phyloP scores from a whole-genome alignment of 2,329 filamentous ascomycete genomes.

The Neoascochyta sp. region DNA sequence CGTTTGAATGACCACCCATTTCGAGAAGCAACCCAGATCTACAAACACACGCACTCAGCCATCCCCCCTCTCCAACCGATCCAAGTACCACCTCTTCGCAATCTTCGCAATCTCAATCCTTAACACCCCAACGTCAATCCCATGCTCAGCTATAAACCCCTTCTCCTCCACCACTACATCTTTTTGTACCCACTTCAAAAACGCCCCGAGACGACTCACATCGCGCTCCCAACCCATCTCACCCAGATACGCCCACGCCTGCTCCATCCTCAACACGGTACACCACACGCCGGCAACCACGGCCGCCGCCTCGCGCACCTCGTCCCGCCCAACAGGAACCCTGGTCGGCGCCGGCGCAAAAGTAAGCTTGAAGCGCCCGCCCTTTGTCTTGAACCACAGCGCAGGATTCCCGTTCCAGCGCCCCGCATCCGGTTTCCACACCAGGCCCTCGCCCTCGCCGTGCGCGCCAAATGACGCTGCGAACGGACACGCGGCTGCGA shows the following conservation, averaged over 20 bases:
- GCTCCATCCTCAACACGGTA: slow-evolving; percentile 18
- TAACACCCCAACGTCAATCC: slow-evolving; percentile 16
- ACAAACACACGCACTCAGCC: background rate
- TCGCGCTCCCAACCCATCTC: slow-evolving; percentile 12
- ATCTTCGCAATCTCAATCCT: slow-evolving; percentile 20
- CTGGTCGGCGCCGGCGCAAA: slow-evolving; percentile 17
- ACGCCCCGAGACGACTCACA: slow-evolving; percentile 15
- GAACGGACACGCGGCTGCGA: slow-evolving; percentile 23
- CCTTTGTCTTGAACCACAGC: slow-evolving; percentile 29
- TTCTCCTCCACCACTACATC: slow-evolving; percentile 25
- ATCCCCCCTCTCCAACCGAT: slow-evolving; percentile 1
- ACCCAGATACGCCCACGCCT: slow-evolving; percentile 24
- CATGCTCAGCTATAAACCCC: slow-evolving; percentile 14
- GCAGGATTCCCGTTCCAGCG: slow-evolving; percentile 10
- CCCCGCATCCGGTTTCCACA: slow-evolving; percentile 20
- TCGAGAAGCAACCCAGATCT: background rate
- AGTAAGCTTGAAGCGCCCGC: slow-evolving; percentile 25
- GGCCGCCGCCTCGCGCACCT: slow-evolving; percentile 12
- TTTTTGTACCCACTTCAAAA: slow-evolving; percentile 23
- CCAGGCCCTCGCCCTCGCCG: slow-evolving; percentile 25
- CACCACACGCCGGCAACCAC: slow-evolving; percentile 17
- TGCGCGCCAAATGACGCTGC: slow-evolving; percentile 17
- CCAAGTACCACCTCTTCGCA: slow-evolving; percentile 23
- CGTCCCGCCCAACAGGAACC: slow-evolving; percentile 1
- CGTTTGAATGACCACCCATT: no score